Evolutionary conservation across 208 protist species (phyloP).

Genomic region (Acanthamoeba royreba): DNA sequence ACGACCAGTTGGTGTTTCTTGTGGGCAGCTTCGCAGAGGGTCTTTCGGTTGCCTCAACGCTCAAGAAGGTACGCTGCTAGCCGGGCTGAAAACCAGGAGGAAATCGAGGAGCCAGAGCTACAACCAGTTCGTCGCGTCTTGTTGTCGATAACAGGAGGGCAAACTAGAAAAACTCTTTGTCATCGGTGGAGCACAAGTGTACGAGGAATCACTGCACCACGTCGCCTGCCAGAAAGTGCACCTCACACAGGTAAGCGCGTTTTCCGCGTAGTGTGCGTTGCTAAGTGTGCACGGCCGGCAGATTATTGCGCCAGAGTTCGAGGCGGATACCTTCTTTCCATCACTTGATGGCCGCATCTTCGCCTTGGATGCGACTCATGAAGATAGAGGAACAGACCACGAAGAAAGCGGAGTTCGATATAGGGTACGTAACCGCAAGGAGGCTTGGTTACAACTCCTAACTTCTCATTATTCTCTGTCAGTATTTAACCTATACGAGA

Average conservation of each 20-base stretch:
- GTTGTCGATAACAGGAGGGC: no score
- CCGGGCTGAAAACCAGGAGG: no score
- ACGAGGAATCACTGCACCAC: conserved; percentile 49
- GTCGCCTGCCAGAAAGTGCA: neutral
- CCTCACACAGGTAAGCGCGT: neutral
- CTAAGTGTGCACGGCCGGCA: neutral
- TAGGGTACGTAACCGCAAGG: neutral
- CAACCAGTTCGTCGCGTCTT: no score
- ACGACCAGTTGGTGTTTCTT: no score
- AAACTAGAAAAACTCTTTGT: conserved; percentile 64
- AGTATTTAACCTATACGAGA: neutral
- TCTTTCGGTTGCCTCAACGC: no score
- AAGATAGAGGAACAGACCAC: neutral
- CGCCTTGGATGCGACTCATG: neutral
- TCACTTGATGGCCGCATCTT: neutral
- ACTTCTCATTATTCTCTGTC: neutral
- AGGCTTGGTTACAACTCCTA: neutral
- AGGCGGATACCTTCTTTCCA: neutral
- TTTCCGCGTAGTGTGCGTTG: neutral
- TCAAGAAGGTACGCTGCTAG: no score
- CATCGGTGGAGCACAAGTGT: conserved; percentile 71
- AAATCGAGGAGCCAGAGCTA: no score
- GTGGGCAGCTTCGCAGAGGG: no score
- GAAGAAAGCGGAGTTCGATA: neutral
- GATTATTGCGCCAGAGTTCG: neutral